Percentiles rank a stretch among this genome's conserved stretches.
These are phyloP conservation scores for Neurospora terricola DNA, from an alignment of 495 filamentous ascomycete species.

Conservation along the genomic window DNA sequence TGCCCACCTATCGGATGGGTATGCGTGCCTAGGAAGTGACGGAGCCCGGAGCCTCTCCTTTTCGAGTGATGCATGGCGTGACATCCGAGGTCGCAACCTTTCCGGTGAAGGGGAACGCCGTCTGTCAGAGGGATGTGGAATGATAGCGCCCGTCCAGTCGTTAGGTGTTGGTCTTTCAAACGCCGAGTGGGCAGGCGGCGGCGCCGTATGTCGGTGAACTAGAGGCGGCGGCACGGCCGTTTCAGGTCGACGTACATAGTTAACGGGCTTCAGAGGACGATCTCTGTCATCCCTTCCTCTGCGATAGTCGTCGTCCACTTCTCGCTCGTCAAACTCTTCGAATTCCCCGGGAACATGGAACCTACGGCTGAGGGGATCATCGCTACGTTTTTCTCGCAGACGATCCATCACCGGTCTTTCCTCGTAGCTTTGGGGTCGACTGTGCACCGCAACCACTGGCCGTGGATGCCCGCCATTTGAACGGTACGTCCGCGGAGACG, in stretches of 20 bases:
- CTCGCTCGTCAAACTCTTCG: slow-evolving; percentile 30
- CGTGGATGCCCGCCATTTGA: slow-evolving; percentile 10
- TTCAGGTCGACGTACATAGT: slow-evolving; percentile 34
- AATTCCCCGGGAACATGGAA: slow-evolving; percentile 34
- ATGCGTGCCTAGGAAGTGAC: neutral
- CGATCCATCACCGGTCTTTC: slow-evolving; percentile 43
- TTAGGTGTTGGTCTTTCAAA: slow-evolving; percentile 17
- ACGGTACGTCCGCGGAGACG: slow-evolving; percentile 21
- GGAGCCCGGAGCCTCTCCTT: neutral
- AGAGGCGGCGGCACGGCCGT: slow-evolving; percentile 27
- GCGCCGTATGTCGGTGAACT: slow-evolving; percentile 9
- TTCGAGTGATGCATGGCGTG: slow-evolving; percentile 7
- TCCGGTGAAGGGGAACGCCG: slow-evolving; percentile 13
- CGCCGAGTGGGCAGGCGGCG: slow-evolving; percentile 25
- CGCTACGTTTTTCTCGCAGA: slow-evolving; percentile 40
- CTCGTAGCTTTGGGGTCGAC: slow-evolving; percentile 37
- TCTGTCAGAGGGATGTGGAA: slow-evolving; percentile 10
- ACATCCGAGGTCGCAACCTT: neutral
- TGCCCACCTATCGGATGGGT: neutral
- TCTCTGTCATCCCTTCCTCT: slow-evolving; percentile 6
- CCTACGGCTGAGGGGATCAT: slow-evolving; percentile 46
- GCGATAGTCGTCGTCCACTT: slow-evolving; percentile 19
- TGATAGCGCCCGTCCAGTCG: slow-evolving; percentile 7
- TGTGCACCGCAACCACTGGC: slow-evolving; percentile 10
- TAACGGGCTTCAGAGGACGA: slow-evolving; percentile 31